These are phyloP conservation scores for Phialophora expanda DNA, from an alignment of 2,329 filamentous ascomycete species.

Conservation along the genomic window DNA sequence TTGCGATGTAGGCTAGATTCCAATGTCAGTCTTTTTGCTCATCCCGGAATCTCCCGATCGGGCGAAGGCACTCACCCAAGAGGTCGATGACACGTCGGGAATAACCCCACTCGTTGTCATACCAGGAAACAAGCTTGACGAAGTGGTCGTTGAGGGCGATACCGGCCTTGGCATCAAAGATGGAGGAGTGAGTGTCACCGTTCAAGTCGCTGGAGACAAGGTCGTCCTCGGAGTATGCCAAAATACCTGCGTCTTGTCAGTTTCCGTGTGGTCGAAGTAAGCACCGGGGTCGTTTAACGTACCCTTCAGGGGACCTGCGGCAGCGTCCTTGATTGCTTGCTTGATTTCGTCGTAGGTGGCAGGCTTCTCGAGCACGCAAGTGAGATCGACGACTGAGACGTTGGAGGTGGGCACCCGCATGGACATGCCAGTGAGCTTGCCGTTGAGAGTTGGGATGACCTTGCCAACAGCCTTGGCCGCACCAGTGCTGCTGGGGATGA, in stretches of 20 bases:
- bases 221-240: conserved; percentile 96
- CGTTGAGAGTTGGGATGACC: conserved; percentile 96
- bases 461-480: conserved; percentile 99
- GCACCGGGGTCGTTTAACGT: conserved; percentile 44
- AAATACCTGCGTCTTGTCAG: conserved; percentile 66
- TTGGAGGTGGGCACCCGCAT: conserved; percentile 99
- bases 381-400: conserved; percentile 98
- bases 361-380: conserved; percentile 88
- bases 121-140: conserved; percentile 97
- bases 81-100: conserved; percentile 92
- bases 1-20: conserved; percentile 71
- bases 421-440: conserved; percentile 99
- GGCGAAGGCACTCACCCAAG: conserved; percentile 48
- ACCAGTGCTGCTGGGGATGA: conserved; percentile 98
- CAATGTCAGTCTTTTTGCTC: conserved; percentile 40
- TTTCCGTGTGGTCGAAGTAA: conserved; percentile 12
- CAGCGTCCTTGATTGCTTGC: conserved; percentile 82
- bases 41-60: conserved; percentile 25
- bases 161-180: conserved; percentile 99
- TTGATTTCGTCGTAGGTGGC: conserved; percentile 83
- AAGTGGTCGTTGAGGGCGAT: conserved; percentile 99
- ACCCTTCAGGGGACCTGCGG: conserved; percentile 86
- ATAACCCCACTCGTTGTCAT: conserved; percentile 99
- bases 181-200: conserved; percentile 91
- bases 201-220: conserved; percentile 92